A percentile compares a stretch with the other conserved stretches of the same genome.
Evolutionary conservation across 768 basidiomycete species (phyloP).

Genomic region (Cystofilobasidium macerans): DNA sequence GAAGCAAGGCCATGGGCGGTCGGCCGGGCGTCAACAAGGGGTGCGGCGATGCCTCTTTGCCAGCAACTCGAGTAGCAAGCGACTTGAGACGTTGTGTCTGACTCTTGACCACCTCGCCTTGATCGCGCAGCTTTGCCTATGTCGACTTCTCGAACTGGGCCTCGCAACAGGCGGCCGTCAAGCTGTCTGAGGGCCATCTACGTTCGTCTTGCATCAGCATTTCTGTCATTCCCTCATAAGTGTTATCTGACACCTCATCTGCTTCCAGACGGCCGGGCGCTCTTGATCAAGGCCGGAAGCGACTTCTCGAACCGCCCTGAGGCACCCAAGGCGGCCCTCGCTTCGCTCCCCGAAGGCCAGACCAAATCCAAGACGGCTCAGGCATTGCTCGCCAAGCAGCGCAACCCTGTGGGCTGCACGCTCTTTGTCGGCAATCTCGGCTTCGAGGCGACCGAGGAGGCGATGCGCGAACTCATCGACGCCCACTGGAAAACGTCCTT

Average conservation of each 20-base stretch:
- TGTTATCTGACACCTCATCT: constrained; percentile 40
- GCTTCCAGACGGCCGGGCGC: constrained; percentile 73
- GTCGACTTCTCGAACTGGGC: constrained; percentile 79
- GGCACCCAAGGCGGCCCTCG: constrained; percentile 12
- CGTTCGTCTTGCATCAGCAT: background rate
- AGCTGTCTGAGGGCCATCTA: constrained; percentile 52
- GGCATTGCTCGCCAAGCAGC: constrained; percentile 22
- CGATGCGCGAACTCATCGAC: constrained; percentile 5
- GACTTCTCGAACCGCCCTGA: constrained; percentile 25
- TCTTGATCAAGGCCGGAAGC: constrained; percentile 87
- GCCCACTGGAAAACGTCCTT: constrained; percentile 10
- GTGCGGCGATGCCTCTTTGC: constrained; percentile 22
- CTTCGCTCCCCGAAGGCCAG: constrained; percentile 22
- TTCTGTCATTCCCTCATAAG: background rate
- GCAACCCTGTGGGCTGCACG: constrained; percentile 20
- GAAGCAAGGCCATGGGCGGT: constrained; percentile 9
- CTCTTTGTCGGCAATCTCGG: constrained; percentile 27
- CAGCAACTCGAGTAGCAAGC: background rate
- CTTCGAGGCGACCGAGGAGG: constrained; percentile 16
- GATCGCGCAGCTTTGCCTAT: constrained; percentile 70
- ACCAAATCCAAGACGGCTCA: constrained; percentile 24
- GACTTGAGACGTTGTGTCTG: background rate
- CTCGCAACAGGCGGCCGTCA: constrained; percentile 61
- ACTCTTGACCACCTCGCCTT: background rate
- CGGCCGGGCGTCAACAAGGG: constrained; percentile 30